These are phyloP conservation scores for Trametes punicea DNA, from an alignment of 768 basidiomycete genomes.

Conservation along the genomic window DNA sequence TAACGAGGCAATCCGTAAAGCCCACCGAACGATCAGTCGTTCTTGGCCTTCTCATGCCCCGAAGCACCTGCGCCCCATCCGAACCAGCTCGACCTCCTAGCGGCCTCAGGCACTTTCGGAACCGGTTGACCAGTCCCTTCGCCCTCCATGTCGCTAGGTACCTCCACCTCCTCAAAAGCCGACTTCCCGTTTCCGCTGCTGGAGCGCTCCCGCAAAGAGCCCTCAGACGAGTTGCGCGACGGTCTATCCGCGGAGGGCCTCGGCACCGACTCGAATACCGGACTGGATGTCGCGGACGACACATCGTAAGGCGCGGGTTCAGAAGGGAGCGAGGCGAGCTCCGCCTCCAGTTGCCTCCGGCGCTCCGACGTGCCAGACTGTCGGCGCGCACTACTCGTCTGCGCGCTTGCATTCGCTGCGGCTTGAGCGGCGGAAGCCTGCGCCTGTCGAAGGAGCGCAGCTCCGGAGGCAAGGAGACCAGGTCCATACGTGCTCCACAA, in stretches of 20 bases:
- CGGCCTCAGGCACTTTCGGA: slow-evolving; percentile 24
- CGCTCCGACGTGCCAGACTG: slow-evolving; percentile 37
- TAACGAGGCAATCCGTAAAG: too few relatives aligned
- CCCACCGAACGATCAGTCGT: too few relatives aligned
- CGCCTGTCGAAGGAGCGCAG: slow-evolving; percentile 56
- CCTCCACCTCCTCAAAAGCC: slow-evolving; percentile 64
- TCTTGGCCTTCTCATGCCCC: slow-evolving; percentile 53
- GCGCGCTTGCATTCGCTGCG: slow-evolving; percentile 11
- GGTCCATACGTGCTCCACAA: slow-evolving; percentile 84
- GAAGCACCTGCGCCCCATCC: slow-evolving; percentile 40
- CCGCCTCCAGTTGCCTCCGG: slow-evolving; percentile 51
- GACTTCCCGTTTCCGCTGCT: slow-evolving; percentile 35
- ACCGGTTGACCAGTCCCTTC: slow-evolving; percentile 31
- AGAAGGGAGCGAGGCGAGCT: slow-evolving; percentile 48
- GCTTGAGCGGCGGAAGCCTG: slow-evolving; percentile 38
- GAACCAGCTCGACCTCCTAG: slow-evolving; percentile 49
- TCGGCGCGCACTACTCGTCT: not conserved
- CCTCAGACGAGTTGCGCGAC: slow-evolving; percentile 37
- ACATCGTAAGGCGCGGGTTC: slow-evolving; percentile 26
- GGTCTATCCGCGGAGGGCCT: slow-evolving; percentile 31
- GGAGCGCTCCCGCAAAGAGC: slow-evolving; percentile 43
- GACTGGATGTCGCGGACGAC: slow-evolving; percentile 19
- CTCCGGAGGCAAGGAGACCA: slow-evolving; percentile 61
- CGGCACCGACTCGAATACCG: slow-evolving; percentile 25
- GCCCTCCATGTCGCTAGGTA: slow-evolving; percentile 68